Evolutionary conservation across 1,284 basidiomycete genomes (phyloP).

Genomic region (Albatrellus sp.): DNA sequence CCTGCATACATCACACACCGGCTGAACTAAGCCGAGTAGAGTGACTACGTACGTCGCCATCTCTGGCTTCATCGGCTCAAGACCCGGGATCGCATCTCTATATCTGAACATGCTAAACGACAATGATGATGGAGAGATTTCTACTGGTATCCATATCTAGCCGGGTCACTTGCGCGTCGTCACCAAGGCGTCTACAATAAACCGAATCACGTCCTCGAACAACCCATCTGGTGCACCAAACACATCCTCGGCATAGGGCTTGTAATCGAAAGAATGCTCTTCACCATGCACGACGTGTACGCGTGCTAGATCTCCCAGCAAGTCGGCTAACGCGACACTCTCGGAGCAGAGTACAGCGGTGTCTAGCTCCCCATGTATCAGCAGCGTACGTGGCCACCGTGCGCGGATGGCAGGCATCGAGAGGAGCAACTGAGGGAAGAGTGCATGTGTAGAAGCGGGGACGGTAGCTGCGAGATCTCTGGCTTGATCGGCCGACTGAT

Average conservation of each 20-base stretch:
- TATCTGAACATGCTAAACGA: too few relatives aligned
- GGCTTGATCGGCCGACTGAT: conserved; percentile 2
- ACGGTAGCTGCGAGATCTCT: conserved; percentile 15
- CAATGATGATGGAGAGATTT: too few relatives aligned
- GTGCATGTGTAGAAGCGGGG: conserved; percentile 22
- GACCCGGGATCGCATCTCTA: too few relatives aligned
- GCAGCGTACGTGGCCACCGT: conserved; percentile 39
- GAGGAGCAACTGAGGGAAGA: conserved; percentile 41
- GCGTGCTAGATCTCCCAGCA: conserved; percentile 14
- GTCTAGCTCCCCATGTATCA: conserved; percentile 44
- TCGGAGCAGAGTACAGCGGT: conserved; percentile 38
- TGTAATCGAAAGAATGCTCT: conserved; percentile 50
- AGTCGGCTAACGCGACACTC: conserved; percentile 25
- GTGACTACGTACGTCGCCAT: too few relatives aligned
- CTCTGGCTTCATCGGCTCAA: too few relatives aligned
- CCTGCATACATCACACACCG: too few relatives aligned
- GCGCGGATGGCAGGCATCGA: conserved; percentile 14
- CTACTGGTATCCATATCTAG: too few relatives aligned
- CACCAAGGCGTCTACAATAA: conserved; percentile 13
- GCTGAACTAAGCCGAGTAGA: too few relatives aligned
- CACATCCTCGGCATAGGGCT: conserved; percentile 25
- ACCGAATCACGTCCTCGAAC: conserved; percentile 24
- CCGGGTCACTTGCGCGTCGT: too few relatives aligned
- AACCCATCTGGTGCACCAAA: conserved; percentile 18
- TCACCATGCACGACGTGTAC: conserved; percentile 31